A percentile compares a stretch with the other conserved stretches of the same genome.
Conservation (phyloP, 768 basidiomycete genomes). For the Favolaschia claudopus region DNA sequence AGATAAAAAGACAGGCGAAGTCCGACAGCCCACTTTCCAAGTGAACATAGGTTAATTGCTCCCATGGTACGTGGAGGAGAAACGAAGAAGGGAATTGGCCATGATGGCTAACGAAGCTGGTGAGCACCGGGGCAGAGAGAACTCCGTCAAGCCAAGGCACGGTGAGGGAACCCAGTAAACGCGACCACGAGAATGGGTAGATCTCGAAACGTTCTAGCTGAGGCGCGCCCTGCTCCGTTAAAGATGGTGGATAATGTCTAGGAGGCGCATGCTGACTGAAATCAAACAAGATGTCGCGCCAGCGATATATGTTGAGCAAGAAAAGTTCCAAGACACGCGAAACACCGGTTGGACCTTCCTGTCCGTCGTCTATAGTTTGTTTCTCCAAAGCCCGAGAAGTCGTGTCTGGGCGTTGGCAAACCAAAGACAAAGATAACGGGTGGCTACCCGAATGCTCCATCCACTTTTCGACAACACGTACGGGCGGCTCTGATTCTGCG, state of each 20-base stretch:
- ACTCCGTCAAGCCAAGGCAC: constrained; percentile 8
- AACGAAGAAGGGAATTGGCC: constrained; percentile 10
- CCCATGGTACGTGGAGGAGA: constrained; percentile 12
- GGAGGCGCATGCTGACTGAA: constrained; percentile 18
- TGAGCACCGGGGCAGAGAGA: constrained; percentile 3
- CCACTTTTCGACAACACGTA: constrained; percentile 8
- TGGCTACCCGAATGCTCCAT: constrained; percentile 8
- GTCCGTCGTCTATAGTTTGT: too few species aligned
- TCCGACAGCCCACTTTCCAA: constrained; percentile 16
- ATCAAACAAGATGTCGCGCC: constrained; percentile 8
- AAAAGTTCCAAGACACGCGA: constrained; percentile 10
- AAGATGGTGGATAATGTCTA: constrained; percentile 4
- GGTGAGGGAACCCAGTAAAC: neutral
- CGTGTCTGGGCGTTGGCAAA: neutral
- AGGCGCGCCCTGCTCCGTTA: constrained; percentile 17
- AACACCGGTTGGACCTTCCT: neutral
- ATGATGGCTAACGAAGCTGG: constrained; percentile 8
- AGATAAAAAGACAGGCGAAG: constrained; percentile 9
- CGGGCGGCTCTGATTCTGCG: constrained; percentile 4
- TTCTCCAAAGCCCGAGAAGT: neutral
- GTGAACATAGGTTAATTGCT: constrained; percentile 9
- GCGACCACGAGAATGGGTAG: constrained; percentile 20
- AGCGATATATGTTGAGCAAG: constrained; percentile 17
- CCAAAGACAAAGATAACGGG: constrained; percentile 7
- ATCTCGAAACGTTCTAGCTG: constrained; percentile 16